Conservation (phyloP, 208 protist genomes). For the Lotmaria passim region DNA sequence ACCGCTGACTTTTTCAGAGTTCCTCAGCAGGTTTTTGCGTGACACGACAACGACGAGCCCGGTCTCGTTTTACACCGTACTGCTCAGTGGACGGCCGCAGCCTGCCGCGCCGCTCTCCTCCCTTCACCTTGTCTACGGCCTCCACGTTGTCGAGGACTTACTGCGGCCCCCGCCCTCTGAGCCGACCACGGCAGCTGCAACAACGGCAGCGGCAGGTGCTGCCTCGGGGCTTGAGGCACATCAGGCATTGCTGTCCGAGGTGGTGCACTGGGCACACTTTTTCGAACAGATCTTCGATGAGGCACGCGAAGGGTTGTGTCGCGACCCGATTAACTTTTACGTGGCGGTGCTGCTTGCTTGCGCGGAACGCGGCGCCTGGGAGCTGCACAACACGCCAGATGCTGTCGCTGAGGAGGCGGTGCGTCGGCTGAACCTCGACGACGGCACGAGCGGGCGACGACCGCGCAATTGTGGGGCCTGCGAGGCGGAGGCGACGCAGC, state of each 20-base stretch:
- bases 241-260: constrained; percentile 35
- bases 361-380: constrained; percentile 29
- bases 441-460: constrained; percentile 27
- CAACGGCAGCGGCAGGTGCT: neutral
- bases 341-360: constrained; percentile 52
- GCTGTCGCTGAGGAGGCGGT: constrained; percentile 35
- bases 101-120: constrained; percentile 41
- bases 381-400: constrained; percentile 33
- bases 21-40: constrained; percentile 27
- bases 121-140: constrained; percentile 45
- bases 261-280: constrained; percentile 50
- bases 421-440: constrained; percentile 18
- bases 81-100: constrained; percentile 33
- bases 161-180: constrained; percentile 12
- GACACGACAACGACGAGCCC: neutral
- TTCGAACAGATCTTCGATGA: constrained; percentile 48
- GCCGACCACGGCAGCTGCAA: neutral
- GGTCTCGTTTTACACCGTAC: constrained; percentile 17
- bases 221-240: constrained; percentile 16
- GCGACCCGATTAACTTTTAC: constrained; percentile 45
- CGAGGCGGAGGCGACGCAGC: constrained; percentile 11
- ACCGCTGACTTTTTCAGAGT: constrained; percentile 34
- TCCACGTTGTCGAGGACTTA: constrained; percentile 40
- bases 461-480: constrained; percentile 38
- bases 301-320: constrained; percentile 40